Evolutionary conservation across 148 eudicot species (phyloP).

Genomic region (Arbutus unedo): DNA sequence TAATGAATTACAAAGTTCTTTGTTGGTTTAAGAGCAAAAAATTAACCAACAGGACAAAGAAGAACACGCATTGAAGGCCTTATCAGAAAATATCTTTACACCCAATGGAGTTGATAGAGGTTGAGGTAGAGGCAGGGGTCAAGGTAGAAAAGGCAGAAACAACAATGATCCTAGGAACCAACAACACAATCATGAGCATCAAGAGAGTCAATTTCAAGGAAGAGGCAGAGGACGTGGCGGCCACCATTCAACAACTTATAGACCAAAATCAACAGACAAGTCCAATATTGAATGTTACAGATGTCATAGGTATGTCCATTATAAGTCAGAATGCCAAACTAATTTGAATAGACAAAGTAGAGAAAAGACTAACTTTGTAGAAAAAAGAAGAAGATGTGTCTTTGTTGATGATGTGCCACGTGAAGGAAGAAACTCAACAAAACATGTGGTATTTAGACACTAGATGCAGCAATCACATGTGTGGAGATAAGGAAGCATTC

Average conservation of each 20-base stretch:
- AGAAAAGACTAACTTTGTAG: neutral
- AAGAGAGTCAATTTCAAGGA: no score
- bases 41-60: neutral
- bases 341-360: neutral
- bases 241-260: no score
- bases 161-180: neutral
- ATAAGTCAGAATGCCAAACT: neutral
- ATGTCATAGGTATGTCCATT: neutral
- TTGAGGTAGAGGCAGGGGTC: neutral
- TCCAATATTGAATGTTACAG: no score
- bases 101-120: neutral
- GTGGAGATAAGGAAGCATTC: slow-evolving; percentile 17
- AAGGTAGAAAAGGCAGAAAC: no score
- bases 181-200: neutral
- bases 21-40: no score
- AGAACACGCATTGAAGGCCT: neutral
- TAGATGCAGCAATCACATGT: neutral
- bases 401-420: slow-evolving; percentile 16
- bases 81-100: neutral
- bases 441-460: slow-evolving; percentile 3
- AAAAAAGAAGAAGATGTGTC: neutral
- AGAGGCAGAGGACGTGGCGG: no score
- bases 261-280: no score
- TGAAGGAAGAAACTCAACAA: neutral
- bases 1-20: no score